Conservation (phyloP, 2,329 filamentous ascomycete genomes). For the Fusarium sp. region DNA sequence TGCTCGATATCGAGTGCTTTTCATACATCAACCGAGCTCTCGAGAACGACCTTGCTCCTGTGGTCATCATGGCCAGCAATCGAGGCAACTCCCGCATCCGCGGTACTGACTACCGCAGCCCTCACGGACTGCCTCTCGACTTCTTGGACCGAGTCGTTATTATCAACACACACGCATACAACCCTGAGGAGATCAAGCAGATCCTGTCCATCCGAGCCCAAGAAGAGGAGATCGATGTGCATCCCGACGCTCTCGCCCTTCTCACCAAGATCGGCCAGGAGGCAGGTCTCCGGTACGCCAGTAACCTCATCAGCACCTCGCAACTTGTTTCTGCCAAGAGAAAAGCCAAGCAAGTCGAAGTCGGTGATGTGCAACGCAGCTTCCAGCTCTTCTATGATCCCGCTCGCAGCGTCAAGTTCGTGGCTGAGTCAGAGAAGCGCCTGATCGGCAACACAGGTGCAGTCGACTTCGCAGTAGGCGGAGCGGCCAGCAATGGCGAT, state of each 20-base stretch:
- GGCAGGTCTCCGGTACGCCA: conserved; percentile 91
- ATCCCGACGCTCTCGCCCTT: conserved; percentile 87
- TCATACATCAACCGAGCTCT: conserved; percentile 97
- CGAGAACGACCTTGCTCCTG: conserved; percentile 91
- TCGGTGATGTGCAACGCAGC: conserved; percentile 91
- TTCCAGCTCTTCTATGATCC: conserved; percentile 96
- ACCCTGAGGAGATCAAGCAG: conserved; percentile 83
- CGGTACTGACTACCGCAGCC: conserved; percentile 90
- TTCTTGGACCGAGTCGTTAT: conserved; percentile 97
- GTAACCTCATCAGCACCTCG: conserved; percentile 95
- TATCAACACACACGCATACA: conserved; percentile 90
- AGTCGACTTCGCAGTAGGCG: conserved; percentile 70
- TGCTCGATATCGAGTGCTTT: conserved; percentile 99
- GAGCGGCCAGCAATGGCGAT: conserved; percentile 47
- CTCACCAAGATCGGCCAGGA: conserved; percentile 96
- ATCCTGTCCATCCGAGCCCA: conserved; percentile 92
- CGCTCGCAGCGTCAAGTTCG: conserved; percentile 85
- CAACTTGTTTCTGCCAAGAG: conserved; percentile 88
- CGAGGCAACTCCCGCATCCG: conserved; percentile 89
- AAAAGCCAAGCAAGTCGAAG: conserved; percentile 80
- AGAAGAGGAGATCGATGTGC: conserved; percentile 94
- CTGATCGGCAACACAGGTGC: conserved; percentile 87
- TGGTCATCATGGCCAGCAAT: conserved; percentile 99
- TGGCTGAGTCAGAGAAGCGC: conserved; percentile 87
- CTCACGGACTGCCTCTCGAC: conserved; percentile 92